Conservation (phyloP, 306 rosid genomes). For the Hippophae gyantsensis region DNA sequence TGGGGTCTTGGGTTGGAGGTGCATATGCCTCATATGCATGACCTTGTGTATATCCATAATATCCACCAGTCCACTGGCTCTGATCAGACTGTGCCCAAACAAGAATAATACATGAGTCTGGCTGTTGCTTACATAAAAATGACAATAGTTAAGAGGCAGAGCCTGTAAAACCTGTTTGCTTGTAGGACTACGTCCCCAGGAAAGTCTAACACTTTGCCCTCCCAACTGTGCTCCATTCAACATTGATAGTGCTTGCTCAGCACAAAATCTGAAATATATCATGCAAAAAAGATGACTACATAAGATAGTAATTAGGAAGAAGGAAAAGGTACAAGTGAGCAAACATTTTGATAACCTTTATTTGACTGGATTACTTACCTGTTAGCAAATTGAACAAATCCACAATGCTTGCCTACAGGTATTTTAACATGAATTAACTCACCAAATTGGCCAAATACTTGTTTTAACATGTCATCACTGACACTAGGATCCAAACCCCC, state of each 20-base stretch:
- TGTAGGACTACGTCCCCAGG: conserved; percentile 69
- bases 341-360: neutral
- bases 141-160: neutral
- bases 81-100: conserved; percentile 43
- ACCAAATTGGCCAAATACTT: conserved; percentile 46
- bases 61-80: conserved; percentile 53
- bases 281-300: neutral
- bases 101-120: neutral
- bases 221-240: conserved; percentile 47
- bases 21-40: conserved; percentile 19
- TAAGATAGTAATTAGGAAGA: neutral
- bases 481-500: conserved; percentile 49
- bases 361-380: conserved; percentile 24
- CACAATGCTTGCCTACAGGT: conserved; percentile 65
- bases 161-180: conserved; percentile 43
- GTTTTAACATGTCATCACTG: conserved; percentile 38
- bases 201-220: conserved; percentile 55
- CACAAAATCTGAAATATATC: conserved; percentile 29
- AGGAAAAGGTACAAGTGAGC: no score
- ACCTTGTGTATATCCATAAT: conserved; percentile 29
- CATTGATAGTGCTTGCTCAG: conserved; percentile 51
- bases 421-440: conserved; percentile 56
- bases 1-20: conserved; percentile 51
- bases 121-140: no score
- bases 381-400: conserved; percentile 58